A percentile compares a stretch with the other conserved stretches of the same genome.
phyloP scores from a whole-genome alignment of 1,139 yeast species.

The Yamadazyma jaroonii region DNA sequence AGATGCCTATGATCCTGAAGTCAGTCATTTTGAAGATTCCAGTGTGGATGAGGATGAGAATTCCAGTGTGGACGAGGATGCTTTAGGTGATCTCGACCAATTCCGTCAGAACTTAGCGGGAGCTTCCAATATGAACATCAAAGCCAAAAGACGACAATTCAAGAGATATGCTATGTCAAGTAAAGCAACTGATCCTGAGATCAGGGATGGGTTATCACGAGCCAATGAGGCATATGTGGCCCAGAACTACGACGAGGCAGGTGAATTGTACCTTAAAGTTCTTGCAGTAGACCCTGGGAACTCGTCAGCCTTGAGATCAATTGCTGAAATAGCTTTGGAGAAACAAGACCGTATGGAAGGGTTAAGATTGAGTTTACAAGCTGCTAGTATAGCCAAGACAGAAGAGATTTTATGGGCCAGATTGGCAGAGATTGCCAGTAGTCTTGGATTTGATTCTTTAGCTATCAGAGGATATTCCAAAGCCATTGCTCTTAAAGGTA shows the following conservation, averaged over 20 bases:
- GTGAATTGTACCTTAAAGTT: conserved; percentile 66
- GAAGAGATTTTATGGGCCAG: conserved; percentile 82
- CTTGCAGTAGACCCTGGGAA: conserved; percentile 74
- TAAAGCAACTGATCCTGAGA: conserved; percentile 66
- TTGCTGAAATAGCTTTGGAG: conserved; percentile 79
- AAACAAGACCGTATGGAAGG: conserved; percentile 69
- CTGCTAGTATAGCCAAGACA: conserved; percentile 56
- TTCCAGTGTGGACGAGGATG: not conserved
- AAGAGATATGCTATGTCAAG: conserved; percentile 28
- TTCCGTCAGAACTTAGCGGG: not conserved
- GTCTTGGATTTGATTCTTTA: conserved; percentile 71
- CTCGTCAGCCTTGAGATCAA: conserved; percentile 77
- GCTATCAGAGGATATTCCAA: conserved; percentile 81
- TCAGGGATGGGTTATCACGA: conserved; percentile 57
- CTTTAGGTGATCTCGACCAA: conserved; percentile 5
- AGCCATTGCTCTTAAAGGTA: conserved; percentile 59
- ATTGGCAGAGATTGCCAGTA: conserved; percentile 73
- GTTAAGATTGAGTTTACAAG: conserved; percentile 67
- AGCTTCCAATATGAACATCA: conserved; percentile 29
- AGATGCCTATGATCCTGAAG: conserved; percentile 18
- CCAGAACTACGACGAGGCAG: conserved; percentile 64
- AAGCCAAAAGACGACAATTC: conserved; percentile 23
- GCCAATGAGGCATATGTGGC: conserved; percentile 81
- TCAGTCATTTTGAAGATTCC: not conserved
- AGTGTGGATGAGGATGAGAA: conserved; percentile 1